Conservation (phyloP, 495 filamentous ascomycete species). For the Sordaria brevicollis region DNA sequence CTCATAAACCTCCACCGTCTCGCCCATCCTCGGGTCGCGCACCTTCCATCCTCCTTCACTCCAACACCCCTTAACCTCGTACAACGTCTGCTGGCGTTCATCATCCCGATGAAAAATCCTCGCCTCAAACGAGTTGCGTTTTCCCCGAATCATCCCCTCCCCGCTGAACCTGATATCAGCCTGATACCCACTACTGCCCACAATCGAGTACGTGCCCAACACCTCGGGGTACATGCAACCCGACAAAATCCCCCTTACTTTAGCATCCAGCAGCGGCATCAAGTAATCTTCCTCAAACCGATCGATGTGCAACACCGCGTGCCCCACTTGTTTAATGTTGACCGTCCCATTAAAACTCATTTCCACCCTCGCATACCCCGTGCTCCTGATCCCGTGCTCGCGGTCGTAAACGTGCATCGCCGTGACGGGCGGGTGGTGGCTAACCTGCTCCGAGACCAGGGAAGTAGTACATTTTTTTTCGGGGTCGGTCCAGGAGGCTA, state of each 20-base stretch:
- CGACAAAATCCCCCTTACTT: constrained; percentile 31
- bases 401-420: constrained; percentile 71
- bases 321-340: constrained; percentile 73
- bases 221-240: constrained; percentile 36
- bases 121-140: constrained; percentile 25
- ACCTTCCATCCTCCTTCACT: constrained; percentile 27
- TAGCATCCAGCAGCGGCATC: constrained; percentile 34
- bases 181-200: constrained; percentile 24
- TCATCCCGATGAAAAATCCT: constrained; percentile 12
- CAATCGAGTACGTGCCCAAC: constrained; percentile 25
- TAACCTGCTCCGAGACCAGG: constrained; percentile 97
- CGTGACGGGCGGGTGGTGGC: constrained; percentile 92
- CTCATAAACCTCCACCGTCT: constrained; percentile 20
- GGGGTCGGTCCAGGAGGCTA: constrained; percentile 74
- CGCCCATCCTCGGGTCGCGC: constrained; percentile 21
- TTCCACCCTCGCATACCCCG: constrained; percentile 83
- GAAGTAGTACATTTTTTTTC: constrained; percentile 91
- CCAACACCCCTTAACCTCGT: constrained; percentile 28
- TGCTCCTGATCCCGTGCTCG: constrained; percentile 62
- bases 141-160: constrained; percentile 23
- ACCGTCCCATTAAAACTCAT: constrained; percentile 72
- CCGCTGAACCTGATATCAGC: constrained; percentile 29
- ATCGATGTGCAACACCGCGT: constrained; percentile 47
- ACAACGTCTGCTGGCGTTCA: constrained; percentile 15
- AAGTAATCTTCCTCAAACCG: constrained; percentile 39